Evolutionary conservation across 305 asterid species (phyloP).

Genomic region (Andrographis paniculata): DNA sequence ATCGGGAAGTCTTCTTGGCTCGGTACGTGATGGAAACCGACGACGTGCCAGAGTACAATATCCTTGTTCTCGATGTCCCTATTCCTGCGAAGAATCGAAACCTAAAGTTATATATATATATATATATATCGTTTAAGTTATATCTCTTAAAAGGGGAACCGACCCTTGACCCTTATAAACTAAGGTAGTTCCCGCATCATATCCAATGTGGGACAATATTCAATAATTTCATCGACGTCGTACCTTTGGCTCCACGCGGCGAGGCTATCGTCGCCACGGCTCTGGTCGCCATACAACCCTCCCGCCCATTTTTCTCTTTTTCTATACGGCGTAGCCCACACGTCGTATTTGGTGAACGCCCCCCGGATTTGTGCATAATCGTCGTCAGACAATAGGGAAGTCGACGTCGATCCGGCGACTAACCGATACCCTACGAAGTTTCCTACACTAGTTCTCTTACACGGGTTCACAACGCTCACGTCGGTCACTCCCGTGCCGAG

Average conservation of each 20-base stretch:
- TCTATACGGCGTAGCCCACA: conserved; percentile 50
- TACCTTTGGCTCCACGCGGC: conserved; percentile 47
- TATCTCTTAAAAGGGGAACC: too few relatives aligned
- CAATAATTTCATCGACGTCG: too few relatives aligned
- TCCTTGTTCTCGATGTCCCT: conserved; percentile 42
- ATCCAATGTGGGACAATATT: too few relatives aligned
- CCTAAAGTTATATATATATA: too few relatives aligned
- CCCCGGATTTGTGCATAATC: conserved; percentile 46
- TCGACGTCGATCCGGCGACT: conserved; percentile 30
- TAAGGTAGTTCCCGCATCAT: too few relatives aligned
- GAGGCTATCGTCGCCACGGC: conserved; percentile 47
- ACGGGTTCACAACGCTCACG: conserved; percentile 40
- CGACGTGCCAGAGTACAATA: conserved; percentile 51
- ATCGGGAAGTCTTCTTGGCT: conserved; percentile 62
- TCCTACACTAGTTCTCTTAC: conserved; percentile 45
- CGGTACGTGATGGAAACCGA: conserved; percentile 51
- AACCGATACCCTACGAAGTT: conserved; percentile 45
- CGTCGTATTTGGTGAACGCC: conserved; percentile 35
- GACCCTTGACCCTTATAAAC: too few relatives aligned
- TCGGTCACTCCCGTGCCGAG: conserved; percentile 26
- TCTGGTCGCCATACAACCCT: conserved; percentile 34
- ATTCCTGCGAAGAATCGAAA: conserved; percentile 24
- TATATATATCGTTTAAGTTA: too few relatives aligned
- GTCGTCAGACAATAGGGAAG: conserved; percentile 23
- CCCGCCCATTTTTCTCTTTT: conserved; percentile 47